Conservation (phyloP, 2,329 filamentous ascomycete species). For the Xylariomycetidae sp. region DNA sequence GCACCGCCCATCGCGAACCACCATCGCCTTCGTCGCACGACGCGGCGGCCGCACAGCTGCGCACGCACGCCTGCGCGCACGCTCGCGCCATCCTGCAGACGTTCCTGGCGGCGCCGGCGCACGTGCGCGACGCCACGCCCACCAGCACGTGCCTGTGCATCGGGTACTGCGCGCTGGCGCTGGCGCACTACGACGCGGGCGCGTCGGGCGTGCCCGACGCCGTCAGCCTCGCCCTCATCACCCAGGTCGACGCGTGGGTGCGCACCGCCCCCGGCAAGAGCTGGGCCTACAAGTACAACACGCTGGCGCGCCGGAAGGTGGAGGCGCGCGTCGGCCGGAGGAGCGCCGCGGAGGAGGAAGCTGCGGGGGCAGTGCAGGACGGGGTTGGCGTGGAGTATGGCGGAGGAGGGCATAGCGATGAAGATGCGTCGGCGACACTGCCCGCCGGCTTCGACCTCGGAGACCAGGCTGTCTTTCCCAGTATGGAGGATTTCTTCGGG, state of each 20-base stretch:
- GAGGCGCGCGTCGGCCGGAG: slow-evolving; percentile 18
- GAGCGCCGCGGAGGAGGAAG: neutral
- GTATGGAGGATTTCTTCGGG: slow-evolving; percentile 28
- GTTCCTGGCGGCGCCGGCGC: slow-evolving; percentile 26
- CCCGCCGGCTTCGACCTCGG: slow-evolving; percentile 15
- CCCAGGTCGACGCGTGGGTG: slow-evolving; percentile 23
- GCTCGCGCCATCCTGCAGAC: slow-evolving; percentile 25
- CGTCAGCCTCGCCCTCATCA: slow-evolving; percentile 22
- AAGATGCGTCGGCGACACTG: slow-evolving; percentile 7
- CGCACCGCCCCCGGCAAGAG: slow-evolving; percentile 23
- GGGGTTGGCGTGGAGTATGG: neutral
- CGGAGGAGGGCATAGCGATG: no score
- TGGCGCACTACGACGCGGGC: slow-evolving; percentile 26
- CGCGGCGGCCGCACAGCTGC: slow-evolving; percentile 12
- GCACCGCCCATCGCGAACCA: no score
- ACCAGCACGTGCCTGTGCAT: slow-evolving; percentile 26
- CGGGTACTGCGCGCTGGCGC: slow-evolving; percentile 27
- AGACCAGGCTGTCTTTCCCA: slow-evolving; percentile 23
- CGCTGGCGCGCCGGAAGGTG: slow-evolving; percentile 22
- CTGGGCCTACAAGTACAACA: slow-evolving; percentile 26
- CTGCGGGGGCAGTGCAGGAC: neutral
- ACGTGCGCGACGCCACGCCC: slow-evolving; percentile 23
- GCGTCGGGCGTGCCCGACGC: slow-evolving; percentile 24
- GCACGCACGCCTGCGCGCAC: slow-evolving; percentile 22
- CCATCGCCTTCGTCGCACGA: no score